These are phyloP conservation scores for Gaeumannomyces sp. DNA, from an alignment of 2,329 filamentous ascomycete genomes.

Conservation along the genomic window DNA sequence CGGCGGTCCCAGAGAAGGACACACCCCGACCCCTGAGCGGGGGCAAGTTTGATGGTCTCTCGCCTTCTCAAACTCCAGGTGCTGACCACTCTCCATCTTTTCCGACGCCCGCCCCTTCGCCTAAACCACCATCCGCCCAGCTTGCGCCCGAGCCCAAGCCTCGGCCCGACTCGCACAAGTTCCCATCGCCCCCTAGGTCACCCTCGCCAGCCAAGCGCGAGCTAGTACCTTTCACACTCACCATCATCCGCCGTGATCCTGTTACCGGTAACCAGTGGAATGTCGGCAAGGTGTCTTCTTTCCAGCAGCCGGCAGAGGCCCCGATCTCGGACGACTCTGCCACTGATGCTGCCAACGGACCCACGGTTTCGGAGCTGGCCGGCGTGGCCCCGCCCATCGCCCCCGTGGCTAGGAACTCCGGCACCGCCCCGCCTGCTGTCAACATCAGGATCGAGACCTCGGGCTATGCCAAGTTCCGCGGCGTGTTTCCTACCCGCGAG, in stretches of 20 bases:
- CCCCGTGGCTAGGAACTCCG: constrained; percentile 9
- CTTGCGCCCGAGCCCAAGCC: not conserved
- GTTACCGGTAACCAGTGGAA: constrained; percentile 68
- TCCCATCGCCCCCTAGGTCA: constrained; percentile 19
- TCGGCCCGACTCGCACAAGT: not conserved
- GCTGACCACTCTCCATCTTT: not conserved
- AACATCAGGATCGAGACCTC: constrained; percentile 47
- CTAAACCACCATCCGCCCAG: not conserved
- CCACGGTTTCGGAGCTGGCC: constrained; percentile 3
- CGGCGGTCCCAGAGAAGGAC: not conserved
- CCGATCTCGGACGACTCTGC: not conserved
- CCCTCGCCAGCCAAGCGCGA: constrained; percentile 30
- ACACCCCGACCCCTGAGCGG: not conserved
- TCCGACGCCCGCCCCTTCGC: not conserved
- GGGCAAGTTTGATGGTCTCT: not conserved
- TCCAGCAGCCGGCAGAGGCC: constrained; percentile 26
- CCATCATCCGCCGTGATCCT: constrained; percentile 68
- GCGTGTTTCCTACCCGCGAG: constrained; percentile 31
- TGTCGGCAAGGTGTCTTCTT: constrained; percentile 57
- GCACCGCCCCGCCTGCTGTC: constrained; percentile 33
- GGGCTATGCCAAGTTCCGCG: constrained; percentile 52
- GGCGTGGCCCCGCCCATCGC: constrained; percentile 4
- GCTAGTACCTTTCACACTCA: constrained; percentile 45
- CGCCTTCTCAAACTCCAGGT: constrained; percentile 12
- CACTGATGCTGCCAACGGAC: not conserved